Evolutionary conservation across 768 basidiomycete species (phyloP).

Genomic region (Macrocybe gigantea): DNA sequence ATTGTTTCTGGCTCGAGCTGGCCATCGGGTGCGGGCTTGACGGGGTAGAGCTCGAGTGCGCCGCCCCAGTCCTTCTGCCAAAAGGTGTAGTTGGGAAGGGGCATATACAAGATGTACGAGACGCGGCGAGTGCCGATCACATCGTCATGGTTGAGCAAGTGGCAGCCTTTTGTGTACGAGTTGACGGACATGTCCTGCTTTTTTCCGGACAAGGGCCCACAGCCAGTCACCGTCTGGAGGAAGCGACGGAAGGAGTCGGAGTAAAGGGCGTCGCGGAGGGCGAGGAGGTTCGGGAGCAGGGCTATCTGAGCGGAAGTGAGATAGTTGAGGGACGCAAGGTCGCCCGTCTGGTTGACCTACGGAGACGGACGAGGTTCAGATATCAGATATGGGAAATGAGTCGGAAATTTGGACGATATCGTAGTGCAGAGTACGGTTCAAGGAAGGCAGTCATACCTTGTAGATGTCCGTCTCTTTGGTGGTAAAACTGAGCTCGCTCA

Average conservation of each 20-base stretch:
- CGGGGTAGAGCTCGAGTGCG: slow-evolving; percentile 89
- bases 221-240: slow-evolving; percentile 83
- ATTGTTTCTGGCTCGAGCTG: slow-evolving; percentile 61
- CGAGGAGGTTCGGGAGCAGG: slow-evolving; percentile 73
- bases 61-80: slow-evolving; percentile 94
- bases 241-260: slow-evolving; percentile 77
- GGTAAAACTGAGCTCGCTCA: slow-evolving; percentile 72
- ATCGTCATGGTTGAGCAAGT: slow-evolving; percentile 97
- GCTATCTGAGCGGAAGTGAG: slow-evolving; percentile 73
- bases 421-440: no score
- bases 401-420: neutral
- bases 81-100: slow-evolving; percentile 60
- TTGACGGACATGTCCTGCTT: slow-evolving; percentile 97
- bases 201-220: slow-evolving; percentile 82
- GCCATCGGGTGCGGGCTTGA: slow-evolving; percentile 50
- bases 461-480: slow-evolving; percentile 99
- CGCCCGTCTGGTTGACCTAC: slow-evolving; percentile 95
- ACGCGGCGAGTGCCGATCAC: slow-evolving; percentile 92
- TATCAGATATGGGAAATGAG: slow-evolving; percentile 2
- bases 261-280: slow-evolving; percentile 89
- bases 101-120: slow-evolving; percentile 97
- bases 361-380: slow-evolving; percentile 1
- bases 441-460: slow-evolving; percentile 48
- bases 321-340: slow-evolving; percentile 89
- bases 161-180: slow-evolving; percentile 85